phyloP scores from a whole-genome alignment of 2,329 filamentous ascomycete genomes.

The Aspergillus sp. region DNA sequence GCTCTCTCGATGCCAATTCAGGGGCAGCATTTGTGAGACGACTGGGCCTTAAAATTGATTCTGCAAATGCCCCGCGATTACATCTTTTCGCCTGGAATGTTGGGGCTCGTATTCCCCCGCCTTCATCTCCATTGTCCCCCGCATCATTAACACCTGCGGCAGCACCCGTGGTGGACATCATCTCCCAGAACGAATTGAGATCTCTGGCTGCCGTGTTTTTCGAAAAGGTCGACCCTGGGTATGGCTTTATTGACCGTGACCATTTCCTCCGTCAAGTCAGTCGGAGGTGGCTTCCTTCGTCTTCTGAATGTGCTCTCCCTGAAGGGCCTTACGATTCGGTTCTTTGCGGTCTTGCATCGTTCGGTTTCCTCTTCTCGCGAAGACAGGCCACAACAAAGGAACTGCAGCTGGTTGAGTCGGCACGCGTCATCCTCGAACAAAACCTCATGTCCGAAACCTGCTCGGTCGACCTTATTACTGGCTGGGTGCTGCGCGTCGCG shows the following conservation, averaged over 20 bases:
- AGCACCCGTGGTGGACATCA: constrained; percentile 41
- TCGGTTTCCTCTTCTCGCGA: constrained; percentile 50
- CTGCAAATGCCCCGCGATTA: constrained; percentile 48
- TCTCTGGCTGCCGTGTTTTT: constrained; percentile 47
- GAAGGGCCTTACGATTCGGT: constrained; percentile 43
- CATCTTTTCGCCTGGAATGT: constrained; percentile 57
- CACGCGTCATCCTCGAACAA: constrained; percentile 44
- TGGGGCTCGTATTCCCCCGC: constrained; percentile 16
- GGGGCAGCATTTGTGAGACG: constrained; percentile 53
- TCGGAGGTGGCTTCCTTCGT: constrained; percentile 23
- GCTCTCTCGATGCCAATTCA: constrained; percentile 53
- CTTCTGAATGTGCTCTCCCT: constrained; percentile 10
- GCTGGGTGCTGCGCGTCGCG: constrained; percentile 50
- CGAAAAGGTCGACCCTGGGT: constrained; percentile 49
- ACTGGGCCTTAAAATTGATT: constrained; percentile 50
- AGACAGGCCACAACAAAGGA: constrained; percentile 39
- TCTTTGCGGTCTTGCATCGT: constrained; percentile 51
- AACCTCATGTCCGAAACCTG: constrained; percentile 20
- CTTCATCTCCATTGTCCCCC: constrained; percentile 5
- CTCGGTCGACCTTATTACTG: constrained; percentile 27
- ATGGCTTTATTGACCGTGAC: constrained; percentile 44
- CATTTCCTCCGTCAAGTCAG: constrained; percentile 19
- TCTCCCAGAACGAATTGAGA: constrained; percentile 47
- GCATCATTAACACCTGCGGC: constrained; percentile 3
- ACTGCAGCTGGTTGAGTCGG: constrained; percentile 43